These are phyloP conservation scores for Phellinidium pouzarii DNA, from an alignment of 1,284 basidiomycete species.

Conservation along the genomic window DNA sequence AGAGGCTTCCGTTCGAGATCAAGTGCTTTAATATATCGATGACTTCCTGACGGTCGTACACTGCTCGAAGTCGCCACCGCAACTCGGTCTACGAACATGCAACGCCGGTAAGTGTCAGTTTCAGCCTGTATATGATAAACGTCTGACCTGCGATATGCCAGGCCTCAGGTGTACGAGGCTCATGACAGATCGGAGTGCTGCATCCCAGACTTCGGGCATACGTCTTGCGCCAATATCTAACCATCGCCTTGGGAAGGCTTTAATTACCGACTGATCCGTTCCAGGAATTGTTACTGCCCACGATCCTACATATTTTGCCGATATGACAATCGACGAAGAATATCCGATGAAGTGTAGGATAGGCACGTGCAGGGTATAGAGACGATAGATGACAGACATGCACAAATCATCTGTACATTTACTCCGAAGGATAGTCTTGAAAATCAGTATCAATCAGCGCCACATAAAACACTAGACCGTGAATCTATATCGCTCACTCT, in stretches of 20 bases:
- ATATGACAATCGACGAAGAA: constrained; percentile 41
- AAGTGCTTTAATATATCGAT: constrained; percentile 57
- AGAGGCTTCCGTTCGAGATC: constrained; percentile 38
- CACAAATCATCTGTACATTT: not conserved
- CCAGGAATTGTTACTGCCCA: constrained; percentile 59
- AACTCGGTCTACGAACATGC: constrained; percentile 46
- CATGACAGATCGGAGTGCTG: constrained; percentile 59
- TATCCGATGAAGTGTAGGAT: constrained; percentile 68
- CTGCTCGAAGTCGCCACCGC: constrained; percentile 54
- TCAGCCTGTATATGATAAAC: not conserved
- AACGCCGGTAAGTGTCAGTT: constrained; percentile 4
- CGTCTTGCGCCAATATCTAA: constrained; percentile 60
- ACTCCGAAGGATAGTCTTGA: not conserved
- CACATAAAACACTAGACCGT: not conserved
- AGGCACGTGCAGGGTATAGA: constrained; percentile 41
- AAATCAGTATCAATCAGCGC: not conserved
- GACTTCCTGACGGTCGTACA: constrained; percentile 73
- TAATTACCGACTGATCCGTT: constrained; percentile 28
- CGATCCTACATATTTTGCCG: constrained; percentile 37
- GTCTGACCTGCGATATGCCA: constrained; percentile 64
- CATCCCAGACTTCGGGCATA: constrained; percentile 60
- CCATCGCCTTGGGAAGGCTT: constrained; percentile 68
- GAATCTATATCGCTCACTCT: constrained; percentile 34
- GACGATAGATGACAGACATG: constrained; percentile 31
- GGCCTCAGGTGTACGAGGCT: constrained; percentile 63